Percentiles rank a stretch among this genome's conserved stretches.
These are phyloP conservation scores for Phytophthora constricta DNA, from an alignment of 352 stramenopile species.

Conservation along the genomic window DNA sequence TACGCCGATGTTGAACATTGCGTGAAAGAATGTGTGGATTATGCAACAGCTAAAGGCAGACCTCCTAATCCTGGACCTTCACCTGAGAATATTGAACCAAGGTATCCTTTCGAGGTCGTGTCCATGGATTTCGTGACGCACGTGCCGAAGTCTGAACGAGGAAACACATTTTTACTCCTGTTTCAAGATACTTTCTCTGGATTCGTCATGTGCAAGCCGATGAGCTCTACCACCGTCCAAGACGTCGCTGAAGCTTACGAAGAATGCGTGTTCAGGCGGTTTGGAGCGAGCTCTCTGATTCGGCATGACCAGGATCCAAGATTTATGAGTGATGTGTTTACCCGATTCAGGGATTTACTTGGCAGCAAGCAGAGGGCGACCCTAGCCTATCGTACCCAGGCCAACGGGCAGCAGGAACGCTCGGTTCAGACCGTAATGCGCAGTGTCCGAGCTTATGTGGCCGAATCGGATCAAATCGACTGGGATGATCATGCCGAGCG, in stretches of 20 bases:
- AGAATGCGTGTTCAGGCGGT: neutral
- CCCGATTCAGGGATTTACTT: neutral
- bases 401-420: neutral
- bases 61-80: neutral
- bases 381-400: neutral
- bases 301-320: neutral
- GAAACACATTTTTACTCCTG: neutral
- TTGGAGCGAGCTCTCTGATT: neutral
- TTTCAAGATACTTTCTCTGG: neutral
- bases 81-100: neutral
- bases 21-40: neutral
- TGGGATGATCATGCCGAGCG: neutral
- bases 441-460: neutral
- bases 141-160: neutral
- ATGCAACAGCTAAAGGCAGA: neutral
- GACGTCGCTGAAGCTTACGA: neutral
- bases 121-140: neutral
- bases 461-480: neutral
- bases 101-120: neutral
- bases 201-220: neutral
- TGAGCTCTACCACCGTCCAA: neutral
- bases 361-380: neutral
- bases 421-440: neutral
- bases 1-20: neutral
- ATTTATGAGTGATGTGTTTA: neutral